These are phyloP conservation scores for Boletales sp. DNA, from an alignment of 768 basidiomycete genomes.

Conservation along the genomic window DNA sequence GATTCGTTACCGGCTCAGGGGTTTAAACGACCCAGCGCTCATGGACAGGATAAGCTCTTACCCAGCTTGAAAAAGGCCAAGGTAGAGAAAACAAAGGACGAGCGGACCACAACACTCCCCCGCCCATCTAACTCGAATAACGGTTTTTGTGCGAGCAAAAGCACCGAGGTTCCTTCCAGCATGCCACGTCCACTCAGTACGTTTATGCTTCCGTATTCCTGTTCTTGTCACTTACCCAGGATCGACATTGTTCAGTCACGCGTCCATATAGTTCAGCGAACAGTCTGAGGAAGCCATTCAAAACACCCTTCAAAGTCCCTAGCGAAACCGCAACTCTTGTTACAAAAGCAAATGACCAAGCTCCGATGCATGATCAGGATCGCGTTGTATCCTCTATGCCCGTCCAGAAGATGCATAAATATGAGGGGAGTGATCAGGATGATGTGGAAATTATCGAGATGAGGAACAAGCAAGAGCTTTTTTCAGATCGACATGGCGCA, in stretches of 20 bases:
- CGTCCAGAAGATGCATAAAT: background rate
- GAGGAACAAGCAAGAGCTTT: background rate
- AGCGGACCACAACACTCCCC: background rate
- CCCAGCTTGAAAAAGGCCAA: conserved; percentile 22
- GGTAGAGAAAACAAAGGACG: conserved; percentile 3
- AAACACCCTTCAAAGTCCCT: conserved; percentile 43
- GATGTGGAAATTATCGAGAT: conserved; percentile 14
- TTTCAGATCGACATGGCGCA: background rate
- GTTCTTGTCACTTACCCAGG: background rate
- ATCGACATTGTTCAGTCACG: conserved; percentile 35
- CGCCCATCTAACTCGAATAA: background rate
- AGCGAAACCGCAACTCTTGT: conserved; percentile 30
- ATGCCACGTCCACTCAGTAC: conserved; percentile 25
- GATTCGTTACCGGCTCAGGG: conserved; percentile 10
- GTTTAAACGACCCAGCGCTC: conserved; percentile 24
- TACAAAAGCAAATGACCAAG: background rate
- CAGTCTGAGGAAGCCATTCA: conserved; percentile 44
- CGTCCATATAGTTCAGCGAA: conserved; percentile 42
- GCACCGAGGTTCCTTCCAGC: background rate
- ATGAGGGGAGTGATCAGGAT: background rate
- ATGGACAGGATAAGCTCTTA: conserved; percentile 5
- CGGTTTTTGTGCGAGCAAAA: background rate
- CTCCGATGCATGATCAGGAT: background rate
- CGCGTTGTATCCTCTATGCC: background rate
- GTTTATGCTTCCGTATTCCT: background rate